Conservation (phyloP, 768 basidiomycete species). For the Cystobasidium tubakii region DNA sequence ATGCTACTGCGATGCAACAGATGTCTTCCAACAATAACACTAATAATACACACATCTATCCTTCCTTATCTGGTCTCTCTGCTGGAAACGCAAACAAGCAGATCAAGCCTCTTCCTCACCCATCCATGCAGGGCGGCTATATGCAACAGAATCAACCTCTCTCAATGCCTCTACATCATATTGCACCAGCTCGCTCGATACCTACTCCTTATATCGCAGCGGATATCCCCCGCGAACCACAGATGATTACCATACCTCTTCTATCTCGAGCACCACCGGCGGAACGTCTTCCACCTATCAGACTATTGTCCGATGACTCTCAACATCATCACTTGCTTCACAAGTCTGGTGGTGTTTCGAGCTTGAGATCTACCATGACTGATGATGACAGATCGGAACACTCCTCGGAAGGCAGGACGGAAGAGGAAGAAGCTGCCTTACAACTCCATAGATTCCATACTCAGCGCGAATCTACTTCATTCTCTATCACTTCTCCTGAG, state of each 20-base stretch:
- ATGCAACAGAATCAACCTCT: conserved; percentile 5
- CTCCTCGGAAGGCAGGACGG: neutral
- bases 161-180: conserved; percentile 1
- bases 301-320: neutral
- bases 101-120: conserved; percentile 5
- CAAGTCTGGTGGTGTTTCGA: conserved; percentile 20
- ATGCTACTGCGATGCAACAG: neutral
- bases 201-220: conserved; percentile 29
- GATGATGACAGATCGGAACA: conserved; percentile 6
- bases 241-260: conserved; percentile 11
- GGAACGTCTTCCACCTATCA: neutral
- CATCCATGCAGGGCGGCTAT: neutral
- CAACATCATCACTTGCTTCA: neutral
- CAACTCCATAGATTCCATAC: conserved; percentile 1
- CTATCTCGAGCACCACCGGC: conserved; percentile 30
- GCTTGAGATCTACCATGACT: conserved; percentile 32
- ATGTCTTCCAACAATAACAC: neutral
- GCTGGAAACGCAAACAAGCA: neutral
- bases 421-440: neutral
- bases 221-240: conserved; percentile 15
- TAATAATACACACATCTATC: conserved; percentile 16
- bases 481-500: neutral
- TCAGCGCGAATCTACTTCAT: neutral
- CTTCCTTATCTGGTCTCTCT: conserved; percentile 9
- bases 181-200: conserved; percentile 13